Conservation (phyloP, 257 asterid genomes). For the Capsicum rhomboideum region DNA sequence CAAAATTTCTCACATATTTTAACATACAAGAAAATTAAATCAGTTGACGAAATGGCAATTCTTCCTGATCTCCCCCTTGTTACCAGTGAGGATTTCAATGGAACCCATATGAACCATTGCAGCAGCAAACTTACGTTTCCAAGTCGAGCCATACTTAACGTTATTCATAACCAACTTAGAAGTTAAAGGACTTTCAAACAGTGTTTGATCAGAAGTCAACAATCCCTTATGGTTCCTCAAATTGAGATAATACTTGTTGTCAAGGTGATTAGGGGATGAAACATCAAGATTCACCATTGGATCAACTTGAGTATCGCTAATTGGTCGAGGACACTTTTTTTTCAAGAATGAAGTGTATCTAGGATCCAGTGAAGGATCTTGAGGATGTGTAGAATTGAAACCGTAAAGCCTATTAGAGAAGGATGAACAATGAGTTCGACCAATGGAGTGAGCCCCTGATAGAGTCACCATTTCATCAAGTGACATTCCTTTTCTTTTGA, state of each 20-base stretch:
- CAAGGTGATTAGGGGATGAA: conserved; percentile 16
- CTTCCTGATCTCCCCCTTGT: conserved; percentile 37
- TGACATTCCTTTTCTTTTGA: neutral
- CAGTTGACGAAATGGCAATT: conserved; percentile 32
- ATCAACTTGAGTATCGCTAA: neutral
- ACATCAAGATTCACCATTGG: conserved; percentile 20
- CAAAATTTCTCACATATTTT: neutral
- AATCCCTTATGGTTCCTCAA: conserved; percentile 20
- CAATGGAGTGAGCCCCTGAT: conserved; percentile 39
- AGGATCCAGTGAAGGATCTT: conserved; percentile 39
- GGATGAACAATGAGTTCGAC: conserved; percentile 27
- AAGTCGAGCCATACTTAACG: conserved; percentile 6
- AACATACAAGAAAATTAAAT: neutral
- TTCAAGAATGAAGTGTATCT: conserved; percentile 26
- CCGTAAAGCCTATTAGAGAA: conserved; percentile 38
- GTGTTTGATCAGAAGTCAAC: conserved; percentile 31
- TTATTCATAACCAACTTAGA: conserved; percentile 21
- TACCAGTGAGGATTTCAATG: conserved; percentile 30
- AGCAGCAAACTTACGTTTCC: conserved; percentile 29
- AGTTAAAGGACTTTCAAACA: conserved; percentile 23
- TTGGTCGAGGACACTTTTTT: conserved; percentile 28
- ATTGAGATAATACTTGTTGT: conserved; percentile 22
- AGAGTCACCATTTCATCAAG: conserved; percentile 6
- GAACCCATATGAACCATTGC: conserved; percentile 41
- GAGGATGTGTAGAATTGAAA: conserved; percentile 33